These are phyloP conservation scores for Mortierella sp. DNA, from an alignment of 371 early-diverging fungal species.

Conservation along the genomic window DNA sequence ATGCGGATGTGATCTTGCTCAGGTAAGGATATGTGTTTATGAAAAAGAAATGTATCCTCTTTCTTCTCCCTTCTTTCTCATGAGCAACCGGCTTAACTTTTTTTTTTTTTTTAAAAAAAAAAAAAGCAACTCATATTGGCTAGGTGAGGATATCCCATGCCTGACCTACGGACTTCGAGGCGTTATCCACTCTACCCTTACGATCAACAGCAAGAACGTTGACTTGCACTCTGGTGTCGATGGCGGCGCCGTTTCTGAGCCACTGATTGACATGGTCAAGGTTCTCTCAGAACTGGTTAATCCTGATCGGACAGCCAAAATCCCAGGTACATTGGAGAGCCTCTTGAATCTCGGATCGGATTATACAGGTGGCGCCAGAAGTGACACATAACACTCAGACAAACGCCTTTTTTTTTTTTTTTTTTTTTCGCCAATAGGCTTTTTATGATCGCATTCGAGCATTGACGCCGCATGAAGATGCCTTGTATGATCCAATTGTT, in stretches of 20 bases:
- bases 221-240: conserved; percentile 89
- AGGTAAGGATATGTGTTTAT: conserved; percentile 51
- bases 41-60: background rate
- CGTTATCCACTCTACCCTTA: conserved; percentile 76
- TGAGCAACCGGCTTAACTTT: background rate
- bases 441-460: conserved; percentile 70
- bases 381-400: background rate
- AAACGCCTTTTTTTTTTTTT: background rate
- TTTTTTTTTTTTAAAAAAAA: background rate
- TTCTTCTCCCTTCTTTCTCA: background rate
- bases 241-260: conserved; percentile 87
- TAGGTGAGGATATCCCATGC: conserved; percentile 94
- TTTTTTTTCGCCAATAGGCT: conserved; percentile 42
- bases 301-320: conserved; percentile 66
- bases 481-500: conserved; percentile 64
- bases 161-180: conserved; percentile 97
- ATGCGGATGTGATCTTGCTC: conserved; percentile 77
- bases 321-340: conserved; percentile 82
- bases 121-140: conserved; percentile 79
- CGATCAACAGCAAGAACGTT: conserved; percentile 63
- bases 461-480: conserved; percentile 61
- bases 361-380: background rate
- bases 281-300: conserved; percentile 71
- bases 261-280: conserved; percentile 78
- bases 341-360: too few species aligned